Conservation (phyloP, 1,139 yeast genomes). For the Kodamaea fungicola region DNA sequence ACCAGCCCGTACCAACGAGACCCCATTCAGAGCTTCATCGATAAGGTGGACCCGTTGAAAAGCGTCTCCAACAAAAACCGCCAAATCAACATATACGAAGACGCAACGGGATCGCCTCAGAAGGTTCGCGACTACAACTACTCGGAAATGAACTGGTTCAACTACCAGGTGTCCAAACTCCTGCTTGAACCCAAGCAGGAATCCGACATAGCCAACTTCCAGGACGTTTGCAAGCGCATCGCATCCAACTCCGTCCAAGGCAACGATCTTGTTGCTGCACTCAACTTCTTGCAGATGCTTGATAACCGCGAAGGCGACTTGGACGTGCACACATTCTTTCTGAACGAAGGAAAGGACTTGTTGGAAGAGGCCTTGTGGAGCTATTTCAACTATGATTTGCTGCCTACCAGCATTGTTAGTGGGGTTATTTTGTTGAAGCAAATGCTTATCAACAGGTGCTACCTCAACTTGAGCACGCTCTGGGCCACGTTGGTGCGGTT, state of each 20-base stretch:
- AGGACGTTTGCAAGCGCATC: conserved; percentile 18
- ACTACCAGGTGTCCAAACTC: conserved; percentile 32
- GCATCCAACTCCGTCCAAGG: conserved; percentile 10
- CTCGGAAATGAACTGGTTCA: conserved; percentile 40
- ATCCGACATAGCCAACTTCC: conserved; percentile 16
- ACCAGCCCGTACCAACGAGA: conserved; percentile 9
- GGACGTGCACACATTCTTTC: conserved; percentile 24
- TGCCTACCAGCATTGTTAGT: conserved; percentile 16
- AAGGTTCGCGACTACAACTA: conserved; percentile 30
- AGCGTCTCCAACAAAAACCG: conserved; percentile 31
- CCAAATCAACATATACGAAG: conserved; percentile 40
- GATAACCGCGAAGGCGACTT: conserved; percentile 14
- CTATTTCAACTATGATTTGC: conserved; percentile 16
- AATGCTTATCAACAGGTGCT: conserved; percentile 24
- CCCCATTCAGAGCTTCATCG: conserved; percentile 34
- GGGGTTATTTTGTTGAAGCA: conserved; percentile 37
- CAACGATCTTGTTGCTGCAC: conserved; percentile 17
- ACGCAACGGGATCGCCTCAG: conserved; percentile 33
- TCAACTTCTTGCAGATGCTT: conserved; percentile 24
- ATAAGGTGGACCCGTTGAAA: conserved; percentile 41
- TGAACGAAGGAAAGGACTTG: conserved; percentile 20
- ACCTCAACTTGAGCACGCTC: conserved; percentile 18
- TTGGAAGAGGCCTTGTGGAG: conserved; percentile 29
- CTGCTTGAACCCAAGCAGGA: conserved; percentile 14
- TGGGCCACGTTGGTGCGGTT: conserved; percentile 23